phyloP scores from a whole-genome alignment of 2,329 filamentous ascomycete genomes.

The Colletotrichum sp. region DNA sequence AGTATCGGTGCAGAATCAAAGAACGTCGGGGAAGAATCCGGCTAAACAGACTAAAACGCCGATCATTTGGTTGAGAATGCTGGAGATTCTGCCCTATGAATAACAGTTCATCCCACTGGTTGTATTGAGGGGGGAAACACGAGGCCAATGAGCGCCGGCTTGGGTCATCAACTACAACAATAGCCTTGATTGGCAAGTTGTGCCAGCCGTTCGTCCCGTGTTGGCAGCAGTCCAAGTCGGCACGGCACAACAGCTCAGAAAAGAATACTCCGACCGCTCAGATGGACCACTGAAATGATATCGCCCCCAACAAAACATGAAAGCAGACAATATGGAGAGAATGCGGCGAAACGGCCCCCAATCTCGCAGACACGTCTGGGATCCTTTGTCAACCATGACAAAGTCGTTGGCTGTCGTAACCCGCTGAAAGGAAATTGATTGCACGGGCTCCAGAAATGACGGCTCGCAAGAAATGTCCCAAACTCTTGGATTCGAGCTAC shows the following conservation, averaged over 20 bases:
- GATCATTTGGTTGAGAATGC: background rate
- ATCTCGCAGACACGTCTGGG: background rate
- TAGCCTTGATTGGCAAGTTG: background rate
- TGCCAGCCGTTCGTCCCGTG: background rate
- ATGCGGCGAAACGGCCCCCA: background rate
- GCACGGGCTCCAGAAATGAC: background rate
- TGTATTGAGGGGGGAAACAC: background rate
- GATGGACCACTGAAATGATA: background rate
- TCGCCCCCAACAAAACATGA: background rate
- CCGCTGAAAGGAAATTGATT: background rate
- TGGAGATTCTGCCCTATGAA: background rate
- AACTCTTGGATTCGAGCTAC: background rate
- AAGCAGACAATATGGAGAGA: background rate
- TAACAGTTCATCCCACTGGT: slow-evolving; percentile 7
- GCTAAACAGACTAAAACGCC: background rate
- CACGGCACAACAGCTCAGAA: background rate
- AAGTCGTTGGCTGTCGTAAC: background rate
- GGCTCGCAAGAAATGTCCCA: background rate
- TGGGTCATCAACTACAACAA: background rate
- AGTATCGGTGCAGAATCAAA: background rate
- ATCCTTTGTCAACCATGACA: background rate
- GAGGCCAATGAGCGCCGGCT: background rate
- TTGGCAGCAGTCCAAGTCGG: background rate
- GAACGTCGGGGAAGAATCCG: background rate
- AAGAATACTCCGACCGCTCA: background rate